Evolutionary conservation across 2,329 filamentous ascomycete species (phyloP), one percentile per base, ranked within the genome.

Genomic region (Penicillium vulpinum): DNA sequence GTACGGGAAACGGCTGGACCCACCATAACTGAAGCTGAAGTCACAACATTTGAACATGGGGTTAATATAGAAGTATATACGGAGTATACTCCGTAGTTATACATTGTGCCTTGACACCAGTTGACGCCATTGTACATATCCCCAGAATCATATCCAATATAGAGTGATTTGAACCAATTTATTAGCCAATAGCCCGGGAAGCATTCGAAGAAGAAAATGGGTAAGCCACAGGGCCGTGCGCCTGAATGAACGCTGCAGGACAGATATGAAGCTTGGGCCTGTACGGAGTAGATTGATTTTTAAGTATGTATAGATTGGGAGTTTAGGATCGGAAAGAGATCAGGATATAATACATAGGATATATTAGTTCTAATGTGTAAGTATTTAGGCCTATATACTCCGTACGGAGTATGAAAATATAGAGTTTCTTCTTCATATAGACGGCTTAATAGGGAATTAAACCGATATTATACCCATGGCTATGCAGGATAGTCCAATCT

Each of bases 201-300:
- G 15, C 21, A 35, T 41, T 45, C 15, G 28, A n/a, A 22, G 26
- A 33, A 40, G 51, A 31, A 21, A 33, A 49, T 54, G 45, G 45
- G 51, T 54, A 29, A 54, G 52, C 52, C 29, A 35, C 36, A 36
- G 45, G 52, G 21, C 52, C 52, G 52, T 54, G 52, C 52, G 9
- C 45, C 6, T 33, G 28, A 33, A 48, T 16, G 43, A 48, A 33
- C 31, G n/a, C 36, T 31, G 26, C 29, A 28, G 9, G 29, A 10
- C 29, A n/a, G 7, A 5, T 9, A n/a, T 51, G 29, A 51, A 52
- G 50, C 50, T 52, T 46, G 50, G 50, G 36, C 50, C 22, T 33
- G 26, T 16, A 50, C 31, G 18, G 21, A 31, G 24, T 22, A 39
- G 13, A 13, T 24, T 16, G 21, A 22, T 29, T 31, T 31, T 33